Base-by-base conservation (phyloP, 495 filamentous ascomycete species). In the Penicillium riverlandense region DNA sequence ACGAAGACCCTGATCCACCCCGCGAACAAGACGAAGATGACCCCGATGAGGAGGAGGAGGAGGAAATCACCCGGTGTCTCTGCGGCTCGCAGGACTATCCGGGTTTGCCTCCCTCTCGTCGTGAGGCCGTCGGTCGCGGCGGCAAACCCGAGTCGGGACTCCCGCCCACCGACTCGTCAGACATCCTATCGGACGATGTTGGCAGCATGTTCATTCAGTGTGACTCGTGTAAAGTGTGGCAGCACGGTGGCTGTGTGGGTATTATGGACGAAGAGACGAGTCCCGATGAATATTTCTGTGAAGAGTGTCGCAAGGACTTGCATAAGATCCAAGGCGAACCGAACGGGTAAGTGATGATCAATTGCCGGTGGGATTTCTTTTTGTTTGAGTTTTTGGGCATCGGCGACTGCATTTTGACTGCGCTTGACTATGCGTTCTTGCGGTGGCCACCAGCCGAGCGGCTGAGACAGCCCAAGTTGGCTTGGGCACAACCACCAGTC, bases 121-220 rank as follows among this genome's bases (percentile, higher is more conserved):
- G 83, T 59, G 79, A 83, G 49, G 74, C 78, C 50, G 67, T 72
- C 51, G 62, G 55, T 66, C 65, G 65, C 59, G 70, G 64, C 40
- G 67, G 67, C 14, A 70, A 81, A 48, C 70, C 79, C 41, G 85
- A 90, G 54, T 71, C 82, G 40, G 44, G 44, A 13, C 54, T 62
- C 43, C 44, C 56, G 12, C 47, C 65, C 34, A 46, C 58, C 13
- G 66, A 65, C 42, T 51, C 60, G 34, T 66, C 67, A n/a, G 69
- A 74, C 40, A 32, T 62, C 12, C 66, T 88, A 38, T 77, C 83
- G 27, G 90, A 97, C 54, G 91, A 96, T 37, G 72, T 86, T 38
- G 91, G 92, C 32, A 90, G 91, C 11, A 84, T 97, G 63, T 99
- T 95, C 62, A 90, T 99, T 48, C 92, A 97, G 70, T 99, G 92